Evolutionary conservation across 305 asterid species (phyloP).

Genomic region (Lippia alba): DNA sequence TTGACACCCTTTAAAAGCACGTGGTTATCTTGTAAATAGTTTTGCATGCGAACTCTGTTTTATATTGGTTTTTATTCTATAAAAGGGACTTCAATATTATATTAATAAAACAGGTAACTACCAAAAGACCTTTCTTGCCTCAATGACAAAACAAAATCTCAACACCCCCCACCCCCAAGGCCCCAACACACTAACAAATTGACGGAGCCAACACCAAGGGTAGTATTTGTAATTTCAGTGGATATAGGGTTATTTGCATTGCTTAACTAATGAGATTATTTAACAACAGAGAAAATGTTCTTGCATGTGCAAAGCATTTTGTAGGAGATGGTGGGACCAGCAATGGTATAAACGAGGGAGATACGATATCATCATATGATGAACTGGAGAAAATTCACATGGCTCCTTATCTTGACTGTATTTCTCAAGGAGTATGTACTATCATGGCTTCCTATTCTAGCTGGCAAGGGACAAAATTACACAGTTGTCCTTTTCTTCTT

Average conservation of each 20-base stretch:
- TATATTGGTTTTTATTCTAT: conserved; percentile 1
- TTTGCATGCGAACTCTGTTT: conserved; percentile 2
- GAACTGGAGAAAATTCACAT: conserved; percentile 78
- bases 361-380: conserved; percentile 62
- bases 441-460: conserved; percentile 89
- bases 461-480: conserved; percentile 79
- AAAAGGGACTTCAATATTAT: conserved; percentile 11
- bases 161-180: too few relatives aligned
- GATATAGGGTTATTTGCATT: not conserved
- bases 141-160: too few relatives aligned
- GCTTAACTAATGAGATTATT: conserved; percentile 41
- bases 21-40: conserved; percentile 6
- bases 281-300: conserved; percentile 67
- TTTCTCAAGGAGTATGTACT: conserved; percentile 81
- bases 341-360: conserved; percentile 75
- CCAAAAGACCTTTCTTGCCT: not conserved
- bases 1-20: conserved; percentile 8
- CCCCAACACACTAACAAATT: too few relatives aligned
- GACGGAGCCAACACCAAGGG: too few relatives aligned
- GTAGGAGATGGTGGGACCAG: conserved; percentile 89
- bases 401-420: conserved; percentile 75
- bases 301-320: conserved; percentile 89
- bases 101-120: not conserved
- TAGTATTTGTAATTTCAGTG: too few relatives aligned
- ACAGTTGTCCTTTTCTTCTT: conserved; percentile 59